Conservation (phyloP, 371 early-diverging fungal genomes). For the Mucor irregularis region DNA sequence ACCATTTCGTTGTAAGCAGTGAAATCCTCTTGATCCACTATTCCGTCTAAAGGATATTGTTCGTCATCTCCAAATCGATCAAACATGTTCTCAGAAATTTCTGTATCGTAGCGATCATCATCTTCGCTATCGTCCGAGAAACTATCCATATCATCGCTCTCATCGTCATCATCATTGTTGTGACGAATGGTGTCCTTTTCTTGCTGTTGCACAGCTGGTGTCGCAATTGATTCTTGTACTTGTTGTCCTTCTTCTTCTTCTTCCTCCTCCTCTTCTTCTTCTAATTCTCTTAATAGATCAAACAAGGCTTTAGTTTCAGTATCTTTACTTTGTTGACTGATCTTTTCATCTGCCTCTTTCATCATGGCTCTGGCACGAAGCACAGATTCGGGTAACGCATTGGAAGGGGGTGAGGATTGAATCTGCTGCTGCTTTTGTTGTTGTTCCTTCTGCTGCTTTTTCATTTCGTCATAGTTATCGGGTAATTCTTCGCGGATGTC, state of each 20-base stretch:
- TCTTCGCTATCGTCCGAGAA: too few species aligned
- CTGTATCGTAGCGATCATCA: conserved; percentile 54
- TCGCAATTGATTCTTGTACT: neutral
- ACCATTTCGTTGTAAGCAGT: conserved; percentile 50
- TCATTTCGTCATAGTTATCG: conserved; percentile 29
- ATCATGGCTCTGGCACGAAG: conserved; percentile 33
- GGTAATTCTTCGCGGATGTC: conserved; percentile 80
- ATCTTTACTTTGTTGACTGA: conserved; percentile 16
- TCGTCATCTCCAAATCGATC: conserved; percentile 59
- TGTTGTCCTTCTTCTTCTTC: conserved; percentile 16
- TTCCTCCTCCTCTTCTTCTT: conserved; percentile 43
- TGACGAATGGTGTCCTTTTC: neutral
- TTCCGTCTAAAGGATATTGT: conserved; percentile 51
- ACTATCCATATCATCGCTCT: conserved; percentile 28
- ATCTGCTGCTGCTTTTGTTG: neutral
- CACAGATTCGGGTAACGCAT: conserved; percentile 22
- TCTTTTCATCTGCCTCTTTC: conserved; percentile 13
- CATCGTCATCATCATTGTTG: conserved; percentile 36
- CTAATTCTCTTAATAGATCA: conserved; percentile 53
- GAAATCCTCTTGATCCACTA: conserved; percentile 57
- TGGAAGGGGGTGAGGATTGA: neutral
- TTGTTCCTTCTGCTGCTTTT: conserved; percentile 15
- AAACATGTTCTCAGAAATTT: conserved; percentile 43
- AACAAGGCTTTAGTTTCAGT: conserved; percentile 50
- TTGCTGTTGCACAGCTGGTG: neutral